Evolutionary conservation across 2,329 filamentous ascomycete genomes (phyloP).

Genomic region (Aspergillus sergii): DNA sequence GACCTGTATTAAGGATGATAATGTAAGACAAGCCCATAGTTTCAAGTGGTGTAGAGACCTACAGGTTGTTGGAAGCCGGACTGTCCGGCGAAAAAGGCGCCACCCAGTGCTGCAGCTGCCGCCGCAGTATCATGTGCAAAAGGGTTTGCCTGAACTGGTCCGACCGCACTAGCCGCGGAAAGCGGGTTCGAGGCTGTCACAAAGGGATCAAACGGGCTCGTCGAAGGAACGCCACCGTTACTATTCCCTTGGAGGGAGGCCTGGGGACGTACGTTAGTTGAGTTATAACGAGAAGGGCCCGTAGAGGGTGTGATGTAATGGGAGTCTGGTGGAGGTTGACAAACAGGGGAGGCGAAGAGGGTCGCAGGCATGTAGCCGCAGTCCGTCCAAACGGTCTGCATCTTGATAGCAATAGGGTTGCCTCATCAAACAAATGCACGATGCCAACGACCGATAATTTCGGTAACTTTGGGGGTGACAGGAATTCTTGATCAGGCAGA

Average conservation of each 20-base stretch:
- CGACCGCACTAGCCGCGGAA: slow-evolving; percentile 49
- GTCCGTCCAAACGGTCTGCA: not conserved
- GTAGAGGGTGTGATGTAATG: not conserved
- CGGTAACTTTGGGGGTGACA: not conserved
- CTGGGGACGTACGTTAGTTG: slow-evolving; percentile 28
- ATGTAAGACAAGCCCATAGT: slow-evolving; percentile 1
- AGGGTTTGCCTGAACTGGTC: slow-evolving; percentile 64
- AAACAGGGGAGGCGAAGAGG: not conserved
- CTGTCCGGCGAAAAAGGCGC: slow-evolving; percentile 66
- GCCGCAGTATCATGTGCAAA: slow-evolving; percentile 71
- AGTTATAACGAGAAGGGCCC: slow-evolving; percentile 4
- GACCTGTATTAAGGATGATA: slow-evolving; percentile 51
- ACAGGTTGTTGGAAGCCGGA: slow-evolving; percentile 67
- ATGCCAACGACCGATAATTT: not conserved
- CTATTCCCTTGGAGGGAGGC: slow-evolving; percentile 48
- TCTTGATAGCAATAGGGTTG: not conserved
- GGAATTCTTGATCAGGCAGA: not conserved
- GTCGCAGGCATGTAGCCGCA: not conserved
- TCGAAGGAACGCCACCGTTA: slow-evolving; percentile 53
- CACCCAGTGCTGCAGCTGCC: slow-evolving; percentile 53
- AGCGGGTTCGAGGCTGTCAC: slow-evolving; percentile 59
- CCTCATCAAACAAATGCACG: not conserved
- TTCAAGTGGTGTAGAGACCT: slow-evolving; percentile 27
- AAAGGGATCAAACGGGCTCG: slow-evolving; percentile 65
- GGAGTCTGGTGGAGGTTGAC: not conserved